Evolutionary conservation across 805 yeast genomes (phyloP).

Genomic region (Saccharomycopsis microspora): DNA sequence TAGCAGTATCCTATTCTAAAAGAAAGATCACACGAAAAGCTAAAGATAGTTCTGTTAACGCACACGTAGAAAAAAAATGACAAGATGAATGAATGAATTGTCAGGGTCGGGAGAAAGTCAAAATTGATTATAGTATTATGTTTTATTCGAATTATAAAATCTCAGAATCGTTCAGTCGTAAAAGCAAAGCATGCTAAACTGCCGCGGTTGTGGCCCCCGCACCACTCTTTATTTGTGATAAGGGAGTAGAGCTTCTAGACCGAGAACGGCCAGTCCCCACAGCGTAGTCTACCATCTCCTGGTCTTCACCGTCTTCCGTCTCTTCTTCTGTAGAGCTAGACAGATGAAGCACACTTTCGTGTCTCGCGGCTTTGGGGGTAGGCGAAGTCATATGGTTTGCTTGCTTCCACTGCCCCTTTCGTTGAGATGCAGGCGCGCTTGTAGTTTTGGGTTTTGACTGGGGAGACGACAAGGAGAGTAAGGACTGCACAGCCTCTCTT

Average conservation of each 20-base stretch:
- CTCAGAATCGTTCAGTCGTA: too few species aligned
- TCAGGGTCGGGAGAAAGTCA: too few species aligned
- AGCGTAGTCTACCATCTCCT: not conserved
- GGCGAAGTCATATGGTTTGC: not conserved
- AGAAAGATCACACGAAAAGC: too few species aligned
- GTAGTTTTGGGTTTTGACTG: not conserved
- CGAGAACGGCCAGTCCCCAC: not conserved
- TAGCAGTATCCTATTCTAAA: too few species aligned
- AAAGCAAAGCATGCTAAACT: not conserved
- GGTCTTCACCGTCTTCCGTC: not conserved
- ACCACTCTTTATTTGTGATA: constrained; percentile 1
- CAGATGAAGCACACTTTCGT: not conserved
- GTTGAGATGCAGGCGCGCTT: not conserved
- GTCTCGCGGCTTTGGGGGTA: not conserved
- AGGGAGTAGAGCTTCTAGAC: constrained; percentile 1
- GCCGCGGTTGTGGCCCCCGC: not conserved
- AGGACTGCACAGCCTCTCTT: constrained; percentile 16
- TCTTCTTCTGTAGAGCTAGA: constrained; percentile 11
- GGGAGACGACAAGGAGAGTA: constrained; percentile 11
- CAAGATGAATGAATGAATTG: too few species aligned
- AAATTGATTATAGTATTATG: too few species aligned
- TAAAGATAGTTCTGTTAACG: too few species aligned
- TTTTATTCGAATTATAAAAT: too few species aligned
- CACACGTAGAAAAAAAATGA: too few species aligned
- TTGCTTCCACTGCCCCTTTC: not conserved